phyloP scores from a whole-genome alignment of 352 stramenopile genomes.

The Albugo candida region DNA sequence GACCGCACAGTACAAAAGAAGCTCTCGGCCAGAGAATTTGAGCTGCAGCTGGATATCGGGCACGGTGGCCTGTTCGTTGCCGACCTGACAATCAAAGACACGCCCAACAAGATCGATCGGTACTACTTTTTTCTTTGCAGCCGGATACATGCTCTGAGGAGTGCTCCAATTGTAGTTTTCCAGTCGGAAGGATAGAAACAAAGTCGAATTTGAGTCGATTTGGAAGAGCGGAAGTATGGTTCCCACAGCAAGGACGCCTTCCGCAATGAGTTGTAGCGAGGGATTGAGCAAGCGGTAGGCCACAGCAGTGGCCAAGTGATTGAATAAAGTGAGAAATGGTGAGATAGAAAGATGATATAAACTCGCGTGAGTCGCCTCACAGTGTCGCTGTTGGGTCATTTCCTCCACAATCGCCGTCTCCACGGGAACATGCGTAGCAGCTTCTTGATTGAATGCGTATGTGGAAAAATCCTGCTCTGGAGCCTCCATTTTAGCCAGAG shows the following conservation, averaged over 20 bases:
- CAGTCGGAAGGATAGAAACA: slow-evolving; percentile 71
- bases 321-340: slow-evolving; percentile 69
- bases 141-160: slow-evolving; percentile 58
- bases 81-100: slow-evolving; percentile 41
- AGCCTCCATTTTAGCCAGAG: slow-evolving; percentile 40
- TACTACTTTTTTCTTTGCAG: slow-evolving; percentile 54
- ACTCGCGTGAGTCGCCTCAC: slow-evolving; percentile 72
- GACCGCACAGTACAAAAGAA: slow-evolving; percentile 73
- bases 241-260: slow-evolving; percentile 68
- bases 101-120: slow-evolving; percentile 44
- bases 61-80: slow-evolving; percentile 51
- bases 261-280: slow-evolving; percentile 64
- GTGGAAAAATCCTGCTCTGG: slow-evolving; percentile 62
- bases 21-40: slow-evolving; percentile 55
- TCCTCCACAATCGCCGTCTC: slow-evolving; percentile 71
- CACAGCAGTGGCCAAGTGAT: slow-evolving; percentile 58
- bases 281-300: slow-evolving; percentile 68
- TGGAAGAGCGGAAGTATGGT: slow-evolving; percentile 73
- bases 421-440: slow-evolving; percentile 36
- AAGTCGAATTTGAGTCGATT: slow-evolving; percentile 29
- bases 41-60: slow-evolving; percentile 69
- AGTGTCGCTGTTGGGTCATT: slow-evolving; percentile 58
- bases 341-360: slow-evolving; percentile 68
- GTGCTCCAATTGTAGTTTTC: slow-evolving; percentile 80
- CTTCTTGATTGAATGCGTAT: slow-evolving; percentile 19